Evolutionary conservation across 768 basidiomycete species (phyloP).

Genomic region (Russula dissimulans): DNA sequence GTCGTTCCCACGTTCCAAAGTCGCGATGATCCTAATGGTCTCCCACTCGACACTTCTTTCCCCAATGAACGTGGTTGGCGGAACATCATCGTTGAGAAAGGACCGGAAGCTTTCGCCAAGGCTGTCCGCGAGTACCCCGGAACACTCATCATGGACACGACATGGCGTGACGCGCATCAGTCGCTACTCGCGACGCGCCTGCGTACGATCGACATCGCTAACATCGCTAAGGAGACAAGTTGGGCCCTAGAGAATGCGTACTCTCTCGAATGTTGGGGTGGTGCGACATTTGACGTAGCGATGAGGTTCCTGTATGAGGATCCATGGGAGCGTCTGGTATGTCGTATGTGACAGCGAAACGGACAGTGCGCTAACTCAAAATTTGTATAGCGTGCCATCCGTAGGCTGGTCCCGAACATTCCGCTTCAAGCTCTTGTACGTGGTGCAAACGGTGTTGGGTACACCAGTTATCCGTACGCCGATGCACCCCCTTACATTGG

Average conservation of each 20-base stretch:
- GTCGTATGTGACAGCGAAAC: conserved; percentile 21
- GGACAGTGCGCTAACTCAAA: conserved; percentile 1
- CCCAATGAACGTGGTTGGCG: conserved; percentile 93
- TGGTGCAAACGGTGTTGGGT: conserved; percentile 98
- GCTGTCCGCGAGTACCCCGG: conserved; percentile 96
- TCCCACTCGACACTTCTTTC: conserved; percentile 65
- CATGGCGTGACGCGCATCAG: conserved; percentile 99
- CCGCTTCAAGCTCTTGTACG: conserved; percentile 97
- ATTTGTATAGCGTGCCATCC: conserved; percentile 61
- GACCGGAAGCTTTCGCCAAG: conserved; percentile 97
- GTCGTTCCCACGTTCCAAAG: conserved; percentile 72
- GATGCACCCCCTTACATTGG: conserved; percentile 43
- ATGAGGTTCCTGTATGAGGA: conserved; percentile 99
- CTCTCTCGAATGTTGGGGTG: conserved; percentile 98
- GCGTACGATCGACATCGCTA: conserved; percentile 93
- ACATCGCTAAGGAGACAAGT: conserved; percentile 96
- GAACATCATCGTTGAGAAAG: conserved; percentile 96
- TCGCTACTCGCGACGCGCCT: conserved; percentile 94
- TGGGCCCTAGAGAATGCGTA: conserved; percentile 93
- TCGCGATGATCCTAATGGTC: conserved; percentile 64
- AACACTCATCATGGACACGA: conserved; percentile 94
- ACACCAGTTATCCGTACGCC: conserved; percentile 91
- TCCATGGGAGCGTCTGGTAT: conserved; percentile 94
- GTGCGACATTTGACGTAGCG: conserved; percentile 96
- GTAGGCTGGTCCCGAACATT: conserved; percentile 96